Base-by-base conservation (phyloP, 345 rosid species). In the Dimocarpus longan region DNA sequence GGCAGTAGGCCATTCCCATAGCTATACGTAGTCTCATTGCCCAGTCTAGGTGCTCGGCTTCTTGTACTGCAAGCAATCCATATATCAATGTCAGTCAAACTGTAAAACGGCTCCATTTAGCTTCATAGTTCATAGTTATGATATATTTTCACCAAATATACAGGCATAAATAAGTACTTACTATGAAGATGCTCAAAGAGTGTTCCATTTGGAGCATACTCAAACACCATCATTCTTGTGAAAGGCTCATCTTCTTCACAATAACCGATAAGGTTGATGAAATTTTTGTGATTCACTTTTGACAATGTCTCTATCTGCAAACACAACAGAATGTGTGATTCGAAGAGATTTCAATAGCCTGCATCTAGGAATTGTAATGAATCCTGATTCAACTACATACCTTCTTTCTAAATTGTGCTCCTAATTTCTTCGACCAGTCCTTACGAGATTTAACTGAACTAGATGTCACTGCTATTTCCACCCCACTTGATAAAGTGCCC, bases 201-300 rank as follows among this genome's bases (percentile, higher is more conserved):
- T 11, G 93, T 90, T 82, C 99, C 99, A 71, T 92, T 96, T n/a
- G 98, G 95, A 70, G 98, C 97, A 76, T 96, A 96, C 84, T 96
- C 98, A 52, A 93, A 96, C 78, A 96, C 94, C 88, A 96, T 86
- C 97, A 93, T 93, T 84, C 98, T 87, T 3, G 90, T 85, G 87
- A 96, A 93, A 70, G 98, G 97, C 80, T 86, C 85, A 52, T 94
- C 85, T 84, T 92, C 93, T 83, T 88, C 98, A 77, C 99, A 97
- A 73, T 81, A 93, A 32, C 98, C 97, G 16, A 97, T 83, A 67
- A 94, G 92, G 84, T 91, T 97, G 85, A 97, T 80, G 74, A 97
- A 97, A 77, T 97, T 97, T 89, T 94, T 92, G 88, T 97, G 98
- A 83, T 91, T 93, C 83, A 92, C 86, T 85, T 86, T 93, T 26